Conservation (phyloP, 306 rosid species). For the Pterocarpus santalinus region DNA sequence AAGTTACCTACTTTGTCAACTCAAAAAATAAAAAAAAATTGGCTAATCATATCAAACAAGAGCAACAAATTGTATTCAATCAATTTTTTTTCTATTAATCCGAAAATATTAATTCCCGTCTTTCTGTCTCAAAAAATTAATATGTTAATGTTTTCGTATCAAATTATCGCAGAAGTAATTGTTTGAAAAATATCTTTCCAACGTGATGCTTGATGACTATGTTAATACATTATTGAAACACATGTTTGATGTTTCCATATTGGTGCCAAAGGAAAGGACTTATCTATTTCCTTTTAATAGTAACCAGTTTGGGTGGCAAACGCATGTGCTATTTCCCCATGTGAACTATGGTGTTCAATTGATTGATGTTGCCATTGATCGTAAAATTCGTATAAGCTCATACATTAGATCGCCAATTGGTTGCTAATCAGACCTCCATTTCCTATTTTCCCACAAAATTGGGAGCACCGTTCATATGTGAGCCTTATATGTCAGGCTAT, state of each 20-base stretch:
- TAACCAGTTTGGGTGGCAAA: constrained; percentile 23
- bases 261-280: constrained; percentile 38
- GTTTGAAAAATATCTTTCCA: constrained; percentile 28
- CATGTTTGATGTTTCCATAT: constrained; percentile 32
- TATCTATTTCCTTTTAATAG: constrained; percentile 15
- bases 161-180: constrained; percentile 1
- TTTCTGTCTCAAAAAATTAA: background rate
- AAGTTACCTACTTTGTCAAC: background rate
- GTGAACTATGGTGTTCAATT: constrained; percentile 33
- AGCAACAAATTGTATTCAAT: background rate
- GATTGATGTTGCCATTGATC: constrained; percentile 43
- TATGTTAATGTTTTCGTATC: background rate
- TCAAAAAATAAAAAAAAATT: background rate
- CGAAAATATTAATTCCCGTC: background rate
- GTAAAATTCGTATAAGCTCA: constrained; percentile 7
- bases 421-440: background rate
- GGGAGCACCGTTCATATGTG: too few species aligned
- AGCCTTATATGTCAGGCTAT: too few species aligned
- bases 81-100: background rate
- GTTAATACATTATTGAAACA: background rate
- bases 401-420: too few species aligned
- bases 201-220: constrained; percentile 24
- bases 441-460: background rate
- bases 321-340: constrained; percentile 39
- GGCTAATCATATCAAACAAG: background rate